A percentile compares a stretch with the other conserved stretches of the same genome.
Evolutionary conservation across 352 stramenopile species (phyloP).

Genomic region (Phytophthora pisi): DNA sequence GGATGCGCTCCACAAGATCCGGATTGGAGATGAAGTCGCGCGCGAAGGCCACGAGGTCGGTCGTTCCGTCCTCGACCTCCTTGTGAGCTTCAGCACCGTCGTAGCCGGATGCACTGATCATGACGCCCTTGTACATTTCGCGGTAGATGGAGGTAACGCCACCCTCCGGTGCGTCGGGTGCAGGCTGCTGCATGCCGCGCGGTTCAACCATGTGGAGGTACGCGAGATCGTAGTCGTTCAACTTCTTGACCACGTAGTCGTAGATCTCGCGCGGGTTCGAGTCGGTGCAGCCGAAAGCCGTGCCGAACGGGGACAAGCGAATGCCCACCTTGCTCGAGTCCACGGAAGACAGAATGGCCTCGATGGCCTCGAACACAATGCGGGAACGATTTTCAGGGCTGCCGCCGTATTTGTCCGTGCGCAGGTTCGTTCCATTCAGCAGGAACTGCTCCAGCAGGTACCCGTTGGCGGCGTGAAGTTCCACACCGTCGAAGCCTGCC

Average conservation of each 20-base stretch:
- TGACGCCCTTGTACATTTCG: slow-evolving; percentile 50
- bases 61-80: slow-evolving; percentile 41
- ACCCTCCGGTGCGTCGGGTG: slow-evolving; percentile 36
- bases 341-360: slow-evolving; percentile 45
- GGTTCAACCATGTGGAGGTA: slow-evolving; percentile 65
- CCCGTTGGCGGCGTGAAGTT: slow-evolving; percentile 91
- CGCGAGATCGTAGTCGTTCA: slow-evolving; percentile 49
- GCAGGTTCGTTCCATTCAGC: slow-evolving; percentile 68
- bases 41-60: slow-evolving; percentile 62
- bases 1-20: slow-evolving; percentile 58
- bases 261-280: slow-evolving; percentile 48
- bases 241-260: slow-evolving; percentile 41
- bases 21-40: slow-evolving; percentile 71
- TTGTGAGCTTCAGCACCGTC: slow-evolving; percentile 35
- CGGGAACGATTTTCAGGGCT: slow-evolving; percentile 75
- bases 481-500: slow-evolving; percentile 91
- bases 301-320: slow-evolving; percentile 42
- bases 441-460: slow-evolving; percentile 93
- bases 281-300: slow-evolving; percentile 45
- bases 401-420: slow-evolving; percentile 64
- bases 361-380: slow-evolving; percentile 73
- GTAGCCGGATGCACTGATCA: slow-evolving; percentile 59
- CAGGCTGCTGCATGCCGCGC: slow-evolving; percentile 34
- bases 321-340: slow-evolving; percentile 43
- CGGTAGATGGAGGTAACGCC: slow-evolving; percentile 54